Evolutionary conservation across 163 green algal genomes (phyloP).

Genomic region (Scenedesmus sp.): DNA sequence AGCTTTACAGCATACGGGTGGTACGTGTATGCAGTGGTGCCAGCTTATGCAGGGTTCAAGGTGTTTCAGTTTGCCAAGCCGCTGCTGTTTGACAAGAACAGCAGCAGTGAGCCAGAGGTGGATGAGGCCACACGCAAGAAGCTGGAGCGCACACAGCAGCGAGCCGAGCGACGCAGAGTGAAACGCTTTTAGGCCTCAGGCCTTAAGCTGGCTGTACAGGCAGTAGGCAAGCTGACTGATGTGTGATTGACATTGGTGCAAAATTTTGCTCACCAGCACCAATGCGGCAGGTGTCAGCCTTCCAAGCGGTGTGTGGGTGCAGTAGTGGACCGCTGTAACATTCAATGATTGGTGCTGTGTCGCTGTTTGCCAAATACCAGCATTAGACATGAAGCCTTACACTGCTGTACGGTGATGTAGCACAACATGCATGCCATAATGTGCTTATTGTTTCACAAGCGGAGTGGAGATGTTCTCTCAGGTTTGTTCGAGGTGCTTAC

Average conservation of each 20-base stretch:
- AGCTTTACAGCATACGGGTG: conserved; percentile 57
- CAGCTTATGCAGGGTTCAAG: conserved; percentile 57
- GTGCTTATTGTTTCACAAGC: too few species aligned
- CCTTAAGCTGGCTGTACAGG: neutral
- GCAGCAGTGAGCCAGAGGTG: conserved; percentile 30
- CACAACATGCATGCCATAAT: too few species aligned
- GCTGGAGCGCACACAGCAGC: conserved; percentile 59
- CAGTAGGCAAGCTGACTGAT: neutral
- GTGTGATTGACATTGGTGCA: neutral
- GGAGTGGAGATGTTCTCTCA: too few species aligned
- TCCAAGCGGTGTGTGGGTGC: too few species aligned
- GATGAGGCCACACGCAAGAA: conserved; percentile 63
- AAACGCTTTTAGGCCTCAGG: conserved; percentile 51
- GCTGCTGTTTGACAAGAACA: neutral
- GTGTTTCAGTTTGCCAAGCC: conserved; percentile 36
- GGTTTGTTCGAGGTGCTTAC: too few species aligned
- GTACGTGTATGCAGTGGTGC: conserved; percentile 58
- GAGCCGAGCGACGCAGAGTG: conserved; percentile 57
- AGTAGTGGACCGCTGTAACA: too few species aligned
- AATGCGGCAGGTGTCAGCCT: too few species aligned
- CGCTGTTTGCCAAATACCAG: too few species aligned
- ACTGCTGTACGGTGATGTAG: too few species aligned
- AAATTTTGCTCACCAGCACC: neutral
- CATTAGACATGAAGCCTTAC: too few species aligned
- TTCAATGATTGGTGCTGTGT: too few species aligned